Base-by-base conservation (phyloP, 139 green algal genomes). In the Tetradesmus lagerheimii region DNA sequence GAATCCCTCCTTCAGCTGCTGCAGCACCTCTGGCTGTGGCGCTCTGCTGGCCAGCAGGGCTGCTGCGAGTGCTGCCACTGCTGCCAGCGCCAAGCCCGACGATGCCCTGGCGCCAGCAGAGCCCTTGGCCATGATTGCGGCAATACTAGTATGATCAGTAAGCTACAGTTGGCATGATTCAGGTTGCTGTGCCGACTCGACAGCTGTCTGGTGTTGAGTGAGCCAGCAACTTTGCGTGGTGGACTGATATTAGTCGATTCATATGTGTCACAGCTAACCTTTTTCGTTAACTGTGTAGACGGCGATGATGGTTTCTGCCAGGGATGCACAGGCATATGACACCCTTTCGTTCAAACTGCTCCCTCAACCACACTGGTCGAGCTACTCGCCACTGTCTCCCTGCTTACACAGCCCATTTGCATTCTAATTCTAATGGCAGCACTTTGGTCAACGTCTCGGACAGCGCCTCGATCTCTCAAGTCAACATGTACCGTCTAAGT, bases 51-150 rank as follows among this genome's bases (percentile, higher is more conserved):
- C 57, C 71, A 79, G 71, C 71, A 79, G 71, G 31, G n/a, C 71
- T 79, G 71, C 57, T 71, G 57, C 57, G 57, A 71, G 57, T 71
- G 57, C 57, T 71, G 57, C 57, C 57, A 71, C 57, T 71, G 57
- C 57, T 71, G 57, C 57, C 57, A 71, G 57, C 57, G 31, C 31
- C 31, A 37, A 79, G n/a, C 71, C n/a, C 71, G 71, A 20, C 71
- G 71, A 79, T 29, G 71, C 71, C 71, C 57, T 71, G 57, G 57
- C 57, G 57, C 57, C 57, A 71, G 57, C 57, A 71, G 57, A 71
- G 57, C 57, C 57, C 57, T 71, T 71, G 25, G 57, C 57, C 57
- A 71, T 71, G 57, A 71, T 71, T 71, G 57, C 4, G 23, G 18
- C 57, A 18, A n/a, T 71, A 31, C 8, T 8, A 31, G 12, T 11